phyloP scores from a whole-genome alignment of 805 yeast species.

The Wickerhamiella sorbophila region DNA sequence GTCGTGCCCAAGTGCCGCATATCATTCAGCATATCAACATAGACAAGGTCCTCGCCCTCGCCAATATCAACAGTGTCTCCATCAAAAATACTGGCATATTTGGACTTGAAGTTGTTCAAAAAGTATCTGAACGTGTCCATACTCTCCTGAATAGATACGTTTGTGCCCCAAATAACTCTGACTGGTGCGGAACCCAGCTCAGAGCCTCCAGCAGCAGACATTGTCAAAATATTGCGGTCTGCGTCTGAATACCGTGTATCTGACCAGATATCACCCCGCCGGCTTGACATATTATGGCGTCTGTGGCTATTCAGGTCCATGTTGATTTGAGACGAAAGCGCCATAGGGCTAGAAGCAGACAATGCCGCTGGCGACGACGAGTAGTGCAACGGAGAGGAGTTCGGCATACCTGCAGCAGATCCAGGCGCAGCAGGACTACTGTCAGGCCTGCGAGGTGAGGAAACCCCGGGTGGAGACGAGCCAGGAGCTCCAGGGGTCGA shows the following conservation, averaged over 20 bases:
- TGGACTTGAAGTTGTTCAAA: constrained; percentile 66
- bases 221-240: neutral
- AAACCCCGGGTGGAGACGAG: neutral
- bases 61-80: constrained; percentile 29
- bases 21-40: constrained; percentile 54
- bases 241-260: constrained; percentile 1
- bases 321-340: constrained; percentile 6
- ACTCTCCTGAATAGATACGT: constrained; percentile 83
- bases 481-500: constrained; percentile 5
- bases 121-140: constrained; percentile 68
- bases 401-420: neutral
- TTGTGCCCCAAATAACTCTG: constrained; percentile 96
- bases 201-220: constrained; percentile 6
- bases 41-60: constrained; percentile 59
- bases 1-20: constrained; percentile 71
- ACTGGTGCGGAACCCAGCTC: constrained; percentile 45
- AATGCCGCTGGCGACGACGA: constrained; percentile 13
- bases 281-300: neutral
- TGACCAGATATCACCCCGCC: constrained; percentile 14
- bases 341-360: neutral
- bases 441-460: constrained; percentile 2
- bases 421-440: neutral
- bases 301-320: neutral
- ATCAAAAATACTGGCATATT: constrained; percentile 47
- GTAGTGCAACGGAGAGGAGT: constrained; percentile 15